Percentiles rank a stretch among this genome's conserved stretches.
Conservation (phyloP, 225 moss, liverwort and hornwort species). For the Anthoceros angustus region DNA sequence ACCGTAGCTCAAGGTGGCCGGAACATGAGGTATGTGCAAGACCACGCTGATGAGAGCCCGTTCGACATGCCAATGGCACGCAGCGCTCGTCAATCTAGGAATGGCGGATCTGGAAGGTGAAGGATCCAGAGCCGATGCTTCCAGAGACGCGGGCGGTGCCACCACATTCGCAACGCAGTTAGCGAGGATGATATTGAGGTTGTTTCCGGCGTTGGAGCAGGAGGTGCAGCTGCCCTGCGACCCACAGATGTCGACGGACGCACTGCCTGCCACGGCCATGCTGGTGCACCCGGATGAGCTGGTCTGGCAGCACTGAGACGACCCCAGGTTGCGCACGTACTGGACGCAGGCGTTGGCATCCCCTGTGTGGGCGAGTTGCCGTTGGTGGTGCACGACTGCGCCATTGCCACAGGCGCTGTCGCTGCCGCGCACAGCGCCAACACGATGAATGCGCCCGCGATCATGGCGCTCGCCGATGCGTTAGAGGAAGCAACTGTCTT, state of each 20-base stretch:
- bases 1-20: neutral
- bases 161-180: constrained; percentile 11
- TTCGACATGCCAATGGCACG: too few species aligned
- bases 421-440: neutral
- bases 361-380: neutral
- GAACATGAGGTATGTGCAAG: neutral
- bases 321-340: neutral
- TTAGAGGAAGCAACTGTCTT: too few species aligned
- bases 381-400: neutral
- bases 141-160: neutral
- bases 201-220: constrained; percentile 17
- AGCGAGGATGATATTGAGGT: constrained; percentile 13
- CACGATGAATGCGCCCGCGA: neutral
- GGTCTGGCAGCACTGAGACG: constrained; percentile 13
- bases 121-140: neutral
- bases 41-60: too few species aligned
- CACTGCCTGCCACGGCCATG: constrained; percentile 10
- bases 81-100: neutral
- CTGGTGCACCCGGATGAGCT: constrained; percentile 8
- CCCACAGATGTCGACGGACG: constrained; percentile 12
- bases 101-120: neutral
- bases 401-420: neutral
- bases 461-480: neutral
- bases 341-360: neutral
- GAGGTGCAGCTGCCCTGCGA: constrained; percentile 6